Percentiles rank a stretch among this genome's conserved stretches.
Conservation (phyloP, 1,284 basidiomycete species). For the Ceratobasidium sp. region DNA sequence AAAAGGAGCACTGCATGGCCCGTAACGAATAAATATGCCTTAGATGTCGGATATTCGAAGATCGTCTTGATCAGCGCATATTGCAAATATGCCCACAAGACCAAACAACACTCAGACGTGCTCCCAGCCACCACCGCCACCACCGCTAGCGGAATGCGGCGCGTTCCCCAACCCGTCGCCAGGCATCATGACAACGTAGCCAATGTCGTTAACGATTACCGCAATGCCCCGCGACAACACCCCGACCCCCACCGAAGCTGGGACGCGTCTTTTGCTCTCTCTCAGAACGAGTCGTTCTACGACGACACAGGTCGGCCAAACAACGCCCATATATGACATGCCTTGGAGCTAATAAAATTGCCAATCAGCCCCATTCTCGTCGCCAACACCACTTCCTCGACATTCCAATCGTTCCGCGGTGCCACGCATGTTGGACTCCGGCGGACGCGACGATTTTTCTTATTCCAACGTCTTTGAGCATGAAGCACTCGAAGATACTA, state of each 20-base stretch:
- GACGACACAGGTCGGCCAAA: slow-evolving; percentile 1
- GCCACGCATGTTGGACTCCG: neutral
- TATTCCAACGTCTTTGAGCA: neutral
- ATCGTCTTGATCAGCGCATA: neutral
- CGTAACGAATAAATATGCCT: slow-evolving; percentile 6
- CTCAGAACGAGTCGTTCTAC: slow-evolving; percentile 18
- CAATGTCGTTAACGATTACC: neutral
- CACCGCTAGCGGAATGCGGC: slow-evolving; percentile 12
- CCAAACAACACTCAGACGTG: neutral
- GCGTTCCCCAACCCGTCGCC: neutral
- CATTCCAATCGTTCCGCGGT: neutral
- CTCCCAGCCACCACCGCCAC: slow-evolving; percentile 9
- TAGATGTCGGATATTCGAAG: slow-evolving; percentile 4
- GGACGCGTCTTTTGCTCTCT: neutral
- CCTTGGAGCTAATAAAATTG: neutral
- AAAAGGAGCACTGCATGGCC: slow-evolving; percentile 30
- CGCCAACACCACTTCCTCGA: slow-evolving; percentile 34
- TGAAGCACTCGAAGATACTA: neutral
- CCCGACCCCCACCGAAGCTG: neutral
- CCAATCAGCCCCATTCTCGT: slow-evolving; percentile 13
- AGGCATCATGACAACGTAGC: neutral
- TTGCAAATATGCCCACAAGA: slow-evolving; percentile 27
- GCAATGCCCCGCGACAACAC: neutral
- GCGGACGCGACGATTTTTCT: neutral
- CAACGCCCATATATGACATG: neutral